Evolutionary conservation across 2,329 filamentous ascomycete species (phyloP).

Genomic region (Neonectria hederae): DNA sequence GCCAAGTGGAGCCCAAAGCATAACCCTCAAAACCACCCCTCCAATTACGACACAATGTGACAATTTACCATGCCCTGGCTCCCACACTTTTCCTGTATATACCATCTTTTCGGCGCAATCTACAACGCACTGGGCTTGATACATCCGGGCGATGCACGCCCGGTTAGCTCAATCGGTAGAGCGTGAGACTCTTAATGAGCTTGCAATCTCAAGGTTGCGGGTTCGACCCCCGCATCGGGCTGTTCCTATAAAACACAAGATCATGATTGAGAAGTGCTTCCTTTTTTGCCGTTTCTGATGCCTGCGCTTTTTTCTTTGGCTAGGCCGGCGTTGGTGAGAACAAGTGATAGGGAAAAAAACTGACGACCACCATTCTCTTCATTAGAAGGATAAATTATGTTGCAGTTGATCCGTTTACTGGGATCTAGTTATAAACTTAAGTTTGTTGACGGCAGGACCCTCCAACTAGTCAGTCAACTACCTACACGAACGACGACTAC

Average conservation of each 20-base stretch:
- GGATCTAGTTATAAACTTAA: too few species aligned
- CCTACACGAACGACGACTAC: neutral
- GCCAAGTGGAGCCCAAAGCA: constrained; percentile 6
- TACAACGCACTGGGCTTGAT: constrained; percentile 3
- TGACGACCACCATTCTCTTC: neutral
- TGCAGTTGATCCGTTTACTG: too few species aligned
- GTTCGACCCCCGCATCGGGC: constrained; percentile 60
- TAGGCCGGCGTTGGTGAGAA: neutral
- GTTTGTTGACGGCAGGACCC: neutral
- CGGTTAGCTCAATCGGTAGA: constrained; percentile 58
- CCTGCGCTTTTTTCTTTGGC: neutral
- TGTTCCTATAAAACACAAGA: constrained; percentile 47
- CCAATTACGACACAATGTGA: constrained; percentile 10
- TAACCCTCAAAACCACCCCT: constrained; percentile 5
- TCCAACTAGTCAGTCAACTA: too few species aligned
- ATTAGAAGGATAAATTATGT: too few species aligned
- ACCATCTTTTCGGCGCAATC: neutral
- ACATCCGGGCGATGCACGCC: constrained; percentile 58
- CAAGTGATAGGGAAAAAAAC: neutral
- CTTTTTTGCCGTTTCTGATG: constrained; percentile 24
- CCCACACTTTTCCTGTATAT: constrained; percentile 2
- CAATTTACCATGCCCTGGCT: constrained; percentile 11
- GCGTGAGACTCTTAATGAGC: constrained; percentile 69
- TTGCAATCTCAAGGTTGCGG: constrained; percentile 62
- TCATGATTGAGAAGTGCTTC: constrained; percentile 40